These are phyloP conservation scores for Malus hybrid DNA, from an alignment of 331 rosid genomes.

Conservation along the genomic window DNA sequence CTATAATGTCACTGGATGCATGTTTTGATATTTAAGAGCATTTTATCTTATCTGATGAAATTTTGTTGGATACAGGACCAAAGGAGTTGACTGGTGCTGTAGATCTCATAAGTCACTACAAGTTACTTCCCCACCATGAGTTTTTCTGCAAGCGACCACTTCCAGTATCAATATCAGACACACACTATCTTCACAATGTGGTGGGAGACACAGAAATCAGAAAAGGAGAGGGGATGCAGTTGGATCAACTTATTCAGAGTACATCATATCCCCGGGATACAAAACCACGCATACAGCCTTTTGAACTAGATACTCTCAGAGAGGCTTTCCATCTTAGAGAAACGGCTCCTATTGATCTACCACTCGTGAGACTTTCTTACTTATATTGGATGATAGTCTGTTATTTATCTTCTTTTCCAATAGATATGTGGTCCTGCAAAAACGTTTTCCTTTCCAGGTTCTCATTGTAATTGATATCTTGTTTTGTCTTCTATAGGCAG, in stretches of 20 bases:
- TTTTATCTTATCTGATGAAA: not conserved
- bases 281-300: constrained; percentile 74
- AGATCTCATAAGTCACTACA: constrained; percentile 90
- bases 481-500: constrained; percentile 43
- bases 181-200: constrained; percentile 33
- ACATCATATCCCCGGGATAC: constrained; percentile 56
- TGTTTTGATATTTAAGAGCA: not conserved
- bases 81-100: constrained; percentile 94
- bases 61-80: constrained; percentile 48
- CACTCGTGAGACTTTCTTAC: constrained; percentile 44
- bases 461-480: not conserved
- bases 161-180: constrained; percentile 78
- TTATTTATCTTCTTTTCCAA: not conserved
- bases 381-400: not conserved
- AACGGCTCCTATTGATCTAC: constrained; percentile 68
- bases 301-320: constrained; percentile 71
- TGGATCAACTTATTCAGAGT: constrained; percentile 85
- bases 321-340: constrained; percentile 91
- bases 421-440: not conserved
- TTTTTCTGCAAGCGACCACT: constrained; percentile 94
- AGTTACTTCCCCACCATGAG: constrained; percentile 74
- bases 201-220: constrained; percentile 87
- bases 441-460: not conserved
- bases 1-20: not conserved
- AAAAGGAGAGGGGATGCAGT: constrained; percentile 98